Percentiles rank a stretch among this genome's conserved stretches.
Evolutionary conservation across 2,329 filamentous ascomycete genomes (phyloP).

Genomic region (Beauveria brongniartii): DNA sequence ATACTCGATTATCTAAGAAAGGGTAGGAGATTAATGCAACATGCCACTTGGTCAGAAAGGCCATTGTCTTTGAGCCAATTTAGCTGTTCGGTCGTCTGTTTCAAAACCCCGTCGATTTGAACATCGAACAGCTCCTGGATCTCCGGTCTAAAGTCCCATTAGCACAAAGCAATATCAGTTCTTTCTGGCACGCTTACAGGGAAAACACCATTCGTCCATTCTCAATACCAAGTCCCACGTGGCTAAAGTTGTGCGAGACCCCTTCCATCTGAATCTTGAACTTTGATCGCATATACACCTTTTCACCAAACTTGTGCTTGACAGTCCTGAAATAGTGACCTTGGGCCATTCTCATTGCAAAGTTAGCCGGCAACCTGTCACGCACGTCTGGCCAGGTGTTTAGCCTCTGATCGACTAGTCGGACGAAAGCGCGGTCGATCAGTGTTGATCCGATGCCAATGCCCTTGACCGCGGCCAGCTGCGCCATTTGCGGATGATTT

Average conservation of each 20-base stretch:
- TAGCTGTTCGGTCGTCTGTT: constrained; percentile 31
- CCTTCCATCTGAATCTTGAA: constrained; percentile 37
- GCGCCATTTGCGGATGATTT: constrained; percentile 22
- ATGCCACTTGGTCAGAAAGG: constrained; percentile 27
- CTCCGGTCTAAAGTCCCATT: constrained; percentile 25
- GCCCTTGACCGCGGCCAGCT: constrained; percentile 33
- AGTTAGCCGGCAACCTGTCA: constrained; percentile 27
- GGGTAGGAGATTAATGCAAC: constrained; percentile 6
- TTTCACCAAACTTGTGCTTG: constrained; percentile 37
- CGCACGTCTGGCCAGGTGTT: constrained; percentile 27
- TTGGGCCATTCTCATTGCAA: constrained; percentile 28
- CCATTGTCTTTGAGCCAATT: constrained; percentile 28
- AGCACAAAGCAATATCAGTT: neutral
- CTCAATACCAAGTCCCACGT: constrained; percentile 30
- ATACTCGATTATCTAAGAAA: neutral
- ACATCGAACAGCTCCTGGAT: constrained; percentile 36
- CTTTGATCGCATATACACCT: constrained; percentile 30
- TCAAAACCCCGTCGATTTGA: constrained; percentile 31
- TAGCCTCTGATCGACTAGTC: constrained; percentile 30
- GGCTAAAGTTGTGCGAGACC: constrained; percentile 31
- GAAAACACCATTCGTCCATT: constrained; percentile 32
- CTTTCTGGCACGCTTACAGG: constrained; percentile 21
- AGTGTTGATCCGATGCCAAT: constrained; percentile 37
- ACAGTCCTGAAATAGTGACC: constrained; percentile 30
- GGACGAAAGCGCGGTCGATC: constrained; percentile 36